A percentile compares a stretch with the other conserved stretches of the same genome.
These are phyloP conservation scores for Auxenochlorella protothecoides DNA, from an alignment of 139 green algal species.

Conservation along the genomic window DNA sequence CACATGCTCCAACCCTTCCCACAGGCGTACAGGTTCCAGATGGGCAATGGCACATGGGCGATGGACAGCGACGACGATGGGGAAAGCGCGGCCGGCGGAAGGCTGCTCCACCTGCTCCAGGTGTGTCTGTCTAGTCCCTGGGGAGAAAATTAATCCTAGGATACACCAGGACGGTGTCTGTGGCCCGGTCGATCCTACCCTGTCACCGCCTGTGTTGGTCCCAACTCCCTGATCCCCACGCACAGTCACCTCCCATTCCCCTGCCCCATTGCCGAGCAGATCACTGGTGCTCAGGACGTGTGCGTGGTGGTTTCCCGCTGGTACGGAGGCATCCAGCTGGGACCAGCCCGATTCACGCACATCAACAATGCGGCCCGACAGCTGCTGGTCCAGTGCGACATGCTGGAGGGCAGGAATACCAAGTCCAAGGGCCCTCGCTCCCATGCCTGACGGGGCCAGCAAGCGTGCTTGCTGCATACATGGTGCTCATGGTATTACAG, in stretches of 20 bases:
- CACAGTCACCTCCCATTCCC: too few species aligned
- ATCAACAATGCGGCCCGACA: constrained; percentile 78
- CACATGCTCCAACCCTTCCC: background rate
- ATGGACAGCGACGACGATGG: constrained; percentile 84
- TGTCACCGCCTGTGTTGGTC: too few species aligned
- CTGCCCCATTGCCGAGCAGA: constrained; percentile 13
- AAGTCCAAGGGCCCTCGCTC: constrained; percentile 4
- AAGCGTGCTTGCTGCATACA: background rate
- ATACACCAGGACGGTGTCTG: too few species aligned
- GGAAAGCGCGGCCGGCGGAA: constrained; percentile 61
- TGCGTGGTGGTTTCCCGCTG: constrained; percentile 57
- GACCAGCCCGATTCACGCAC: constrained; percentile 58
- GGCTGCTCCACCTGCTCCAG: constrained; percentile 67
- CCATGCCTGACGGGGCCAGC: background rate
- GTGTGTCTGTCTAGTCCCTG: too few species aligned
- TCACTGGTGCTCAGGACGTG: constrained; percentile 31
- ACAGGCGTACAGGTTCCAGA: background rate
- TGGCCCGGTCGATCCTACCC: too few species aligned
- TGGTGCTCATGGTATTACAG: too few species aligned
- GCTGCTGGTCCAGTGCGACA: constrained; percentile 46
- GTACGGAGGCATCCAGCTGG: constrained; percentile 69
- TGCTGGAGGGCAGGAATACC: constrained; percentile 19
- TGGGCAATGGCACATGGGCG: background rate
- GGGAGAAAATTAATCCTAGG: too few species aligned
- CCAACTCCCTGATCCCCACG: too few species aligned